These are phyloP conservation scores for Pelagophyceae sp. DNA, from an alignment of 352 stramenopile genomes.

Conservation along the genomic window DNA sequence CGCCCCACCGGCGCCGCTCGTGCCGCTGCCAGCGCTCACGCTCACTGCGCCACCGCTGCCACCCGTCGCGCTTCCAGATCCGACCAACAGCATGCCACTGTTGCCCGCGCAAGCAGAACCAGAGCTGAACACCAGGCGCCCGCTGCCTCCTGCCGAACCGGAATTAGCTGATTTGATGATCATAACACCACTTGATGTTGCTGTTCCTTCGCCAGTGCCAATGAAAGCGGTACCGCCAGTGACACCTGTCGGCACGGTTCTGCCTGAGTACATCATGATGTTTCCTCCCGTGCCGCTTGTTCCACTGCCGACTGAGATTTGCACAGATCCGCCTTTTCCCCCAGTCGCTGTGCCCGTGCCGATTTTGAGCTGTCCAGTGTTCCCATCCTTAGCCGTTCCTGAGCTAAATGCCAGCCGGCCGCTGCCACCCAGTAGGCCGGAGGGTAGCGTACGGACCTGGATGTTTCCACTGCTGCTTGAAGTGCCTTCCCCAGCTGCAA, in stretches of 20 bases:
- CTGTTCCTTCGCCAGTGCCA: neutral
- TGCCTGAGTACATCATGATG: slow-evolving; percentile 20
- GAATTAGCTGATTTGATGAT: slow-evolving; percentile 20
- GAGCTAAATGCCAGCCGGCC: slow-evolving; percentile 11
- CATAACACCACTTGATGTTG: slow-evolving; percentile 20
- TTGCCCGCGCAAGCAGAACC: neutral
- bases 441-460: neutral
- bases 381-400: neutral
- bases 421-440: neutral
- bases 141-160: slow-evolving; percentile 1
- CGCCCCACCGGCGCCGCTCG: neutral
- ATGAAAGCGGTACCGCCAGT: neutral
- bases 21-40: slow-evolving; percentile 30
- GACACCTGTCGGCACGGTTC: slow-evolving; percentile 11
- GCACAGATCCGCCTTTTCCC: slow-evolving; percentile 25
- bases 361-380: slow-evolving; percentile 16
- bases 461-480: neutral
- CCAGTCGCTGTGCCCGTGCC: slow-evolving; percentile 9
- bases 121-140: slow-evolving; percentile 4
- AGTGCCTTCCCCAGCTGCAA: neutral
- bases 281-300: slow-evolving; percentile 17
- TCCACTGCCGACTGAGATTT: slow-evolving; percentile 27
- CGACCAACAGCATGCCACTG: slow-evolving; percentile 16
- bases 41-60: slow-evolving; percentile 59
- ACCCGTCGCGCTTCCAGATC: slow-evolving; percentile 33